phyloP scores from a whole-genome alignment of 2,329 filamentous ascomycete genomes.

The Eutypa lata region DNA sequence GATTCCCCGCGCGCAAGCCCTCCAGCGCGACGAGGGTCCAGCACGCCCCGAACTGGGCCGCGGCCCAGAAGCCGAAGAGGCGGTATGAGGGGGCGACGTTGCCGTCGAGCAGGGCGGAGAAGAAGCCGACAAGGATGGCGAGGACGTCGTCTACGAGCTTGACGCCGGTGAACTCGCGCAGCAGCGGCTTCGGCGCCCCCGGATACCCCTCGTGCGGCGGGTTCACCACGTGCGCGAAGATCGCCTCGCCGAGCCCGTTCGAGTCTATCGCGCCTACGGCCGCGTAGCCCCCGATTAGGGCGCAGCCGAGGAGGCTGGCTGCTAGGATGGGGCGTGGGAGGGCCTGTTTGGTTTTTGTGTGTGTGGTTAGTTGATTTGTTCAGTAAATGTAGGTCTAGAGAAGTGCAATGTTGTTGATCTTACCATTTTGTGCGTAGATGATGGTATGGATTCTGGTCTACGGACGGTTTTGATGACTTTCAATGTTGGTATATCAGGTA shows the following conservation, averaged over 20 bases:
- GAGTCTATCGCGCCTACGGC: not conserved
- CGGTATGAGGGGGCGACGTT: not conserved
- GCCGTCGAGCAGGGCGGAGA: not conserved
- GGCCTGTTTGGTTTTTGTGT: too few species aligned
- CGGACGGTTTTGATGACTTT: too few species aligned
- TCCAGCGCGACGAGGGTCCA: constrained; percentile 14
- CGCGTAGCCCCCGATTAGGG: not conserved
- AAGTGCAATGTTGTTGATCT: too few species aligned
- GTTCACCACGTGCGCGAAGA: not conserved
- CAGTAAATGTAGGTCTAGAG: too few species aligned
- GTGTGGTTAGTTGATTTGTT: too few species aligned
- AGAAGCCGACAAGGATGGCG: not conserved
- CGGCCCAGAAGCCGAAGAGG: not conserved
- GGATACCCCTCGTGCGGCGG: not conserved
- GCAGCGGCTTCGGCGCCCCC: not conserved
- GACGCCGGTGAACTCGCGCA: not conserved
- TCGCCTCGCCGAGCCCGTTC: not conserved
- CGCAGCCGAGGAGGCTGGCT: not conserved
- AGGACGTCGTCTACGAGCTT: not conserved
- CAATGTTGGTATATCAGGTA: too few species aligned
- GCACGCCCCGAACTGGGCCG: constrained; percentile 11
- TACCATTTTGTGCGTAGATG: too few species aligned
- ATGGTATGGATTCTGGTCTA: too few species aligned
- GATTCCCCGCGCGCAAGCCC: constrained; percentile 14
- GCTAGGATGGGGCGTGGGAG: not conserved